Base-by-base conservation (phyloP, 2,329 filamentous ascomycete species). In the Pestalotiopsis sp. region DNA sequence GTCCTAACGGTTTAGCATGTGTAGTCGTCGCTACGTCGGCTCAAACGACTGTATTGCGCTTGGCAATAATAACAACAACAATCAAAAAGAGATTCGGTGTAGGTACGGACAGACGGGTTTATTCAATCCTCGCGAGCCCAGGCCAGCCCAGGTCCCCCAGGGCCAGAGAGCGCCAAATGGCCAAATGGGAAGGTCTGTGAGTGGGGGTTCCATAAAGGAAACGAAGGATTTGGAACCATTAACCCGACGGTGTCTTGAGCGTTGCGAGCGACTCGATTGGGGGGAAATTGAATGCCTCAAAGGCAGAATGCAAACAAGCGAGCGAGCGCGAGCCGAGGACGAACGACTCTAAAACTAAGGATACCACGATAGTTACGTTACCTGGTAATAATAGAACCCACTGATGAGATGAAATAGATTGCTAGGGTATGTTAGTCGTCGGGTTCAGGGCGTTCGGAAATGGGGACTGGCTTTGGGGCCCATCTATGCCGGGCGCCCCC, bases 291-390 rank as follows among this genome's bases (percentile, higher is more conserved):
- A 52, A 9, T n/a, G 45, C 45, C 31, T 36, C 31, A 36, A 2
- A 36, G 31, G 31, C 31, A 36, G 31, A 36, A 36, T 52, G 45
- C 7, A 59, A 59, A 59, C 57, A 36, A 59, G 57, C 57, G 57
- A 59, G 59, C 59, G 59, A 62, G 59, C 59, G 59, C 59, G 59
- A 62, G 59, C 59, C 59, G 59, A 62, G 45, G 45, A 20, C 45
- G 13, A n/a, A 20, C 45, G 20, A 52, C 17, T n/a, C 45, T 17
- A 52, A 17, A 20, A 52, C 45, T 9, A 11, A 7, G 45, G 17
- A 9, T 17, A 52, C 45, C 17, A 52, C 4, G 45, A 52, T 20
- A n/a, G 20, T 20, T 17, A 52, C 45, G 45, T 17, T n/a, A n/a
- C n/a, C 45, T 52, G 45, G 45, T n/a, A 20, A 23, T 9, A 17